Base-by-base conservation (phyloP, 2,329 filamentous ascomycete species). In the Penicillium brevicompactum region DNA sequence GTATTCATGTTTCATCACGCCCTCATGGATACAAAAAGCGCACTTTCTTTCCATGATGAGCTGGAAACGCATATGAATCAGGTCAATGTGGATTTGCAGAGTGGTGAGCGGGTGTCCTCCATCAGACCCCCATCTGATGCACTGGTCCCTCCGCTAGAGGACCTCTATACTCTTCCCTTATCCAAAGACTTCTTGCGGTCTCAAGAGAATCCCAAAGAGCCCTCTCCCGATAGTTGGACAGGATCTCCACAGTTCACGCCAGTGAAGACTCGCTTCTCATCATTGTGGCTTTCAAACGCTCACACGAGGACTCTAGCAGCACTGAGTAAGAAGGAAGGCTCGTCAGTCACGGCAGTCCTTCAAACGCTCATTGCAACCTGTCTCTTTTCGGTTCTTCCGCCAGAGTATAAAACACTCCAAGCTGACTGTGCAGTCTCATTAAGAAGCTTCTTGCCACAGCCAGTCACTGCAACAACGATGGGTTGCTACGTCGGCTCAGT, bases 1-100 rank as follows among this genome's bases (percentile, higher is more conserved):
- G 30, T 45, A 5, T 40, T 51, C 30, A 34, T 57, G 13, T 53
- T 51, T 38, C 49, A 43, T 27, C 49, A 56, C 55, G 37, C 24
- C 46, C 49, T 48, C 18, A 51, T 51, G 49, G 49, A 51, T 18
- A 51, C 49, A 31, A 37, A 40, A 18, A 51, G 49, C 8, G 49
- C 49, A 30, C 31, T 38, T 30, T 51, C 49, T 14, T 30, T 51
- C 18, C 49, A 51, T 9, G 40, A 46, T 13, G 41, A 51, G 37
- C 9, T 51, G 5, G 49, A 51, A 37, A 10, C 30, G 6, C 13
- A 47, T 13, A 47, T 47, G 45, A 38, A 18, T n/a, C 31, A 47
- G 5, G 14, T 18, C 34, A n/a, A 37, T 13, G 13, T 27, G 13
- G 6, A 16, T 37, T 3, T 22, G 18, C 37, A 37, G 31, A 9